Evolutionary conservation across 148 eudicot species (phyloP), one percentile per base, ranked within the genome.

Genomic region (Chenopodium berlandieri): DNA sequence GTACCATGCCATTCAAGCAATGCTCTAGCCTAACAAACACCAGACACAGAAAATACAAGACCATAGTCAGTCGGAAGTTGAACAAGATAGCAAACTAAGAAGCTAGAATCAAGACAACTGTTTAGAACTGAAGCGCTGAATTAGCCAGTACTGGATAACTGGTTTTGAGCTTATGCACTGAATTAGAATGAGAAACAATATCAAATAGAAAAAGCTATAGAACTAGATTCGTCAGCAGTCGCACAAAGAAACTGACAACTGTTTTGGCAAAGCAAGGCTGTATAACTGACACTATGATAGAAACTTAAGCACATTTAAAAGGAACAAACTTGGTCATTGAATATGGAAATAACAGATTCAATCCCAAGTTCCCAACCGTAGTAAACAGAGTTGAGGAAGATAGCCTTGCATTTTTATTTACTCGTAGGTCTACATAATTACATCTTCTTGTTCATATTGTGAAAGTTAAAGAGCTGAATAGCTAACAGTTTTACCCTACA

Each of bases 1-100:
- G 80, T 34, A 46, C 76, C 85, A 80, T 89, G 97, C 98, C 99
- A 96, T 83, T 96, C 97, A 37, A 96, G 89, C 85, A 96, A 84
- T 46, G 99, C 91, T 89, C 94, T 91, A 71, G 94, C 99, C 98
- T 95, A 84, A 85, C 16, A 37, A 83, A 78, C 64, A 76, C 46
- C 34, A 60, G 20, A 22, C 23, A 4, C 40, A 67, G 56, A 50
- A 25, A 67, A 75, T 31, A 50, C 4, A 37, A 56, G 47, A 23
- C 37, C 31, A 65, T 32, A 50, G 30, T 65, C 9, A 80, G 30
- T 4, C 62, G 17, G 4, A 11, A 37, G 7, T 8, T 1, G 52
- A 47, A 68, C 12, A 30, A 22, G 30, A 81, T 40, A 65, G 20
- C 7, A 60, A 63, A 71, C 0, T 22, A 64, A 25, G 40, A 4